Evolutionary conservation across 129 eudicot species (phyloP).

Genomic region (Helichrysum umbraculigerum): DNA sequence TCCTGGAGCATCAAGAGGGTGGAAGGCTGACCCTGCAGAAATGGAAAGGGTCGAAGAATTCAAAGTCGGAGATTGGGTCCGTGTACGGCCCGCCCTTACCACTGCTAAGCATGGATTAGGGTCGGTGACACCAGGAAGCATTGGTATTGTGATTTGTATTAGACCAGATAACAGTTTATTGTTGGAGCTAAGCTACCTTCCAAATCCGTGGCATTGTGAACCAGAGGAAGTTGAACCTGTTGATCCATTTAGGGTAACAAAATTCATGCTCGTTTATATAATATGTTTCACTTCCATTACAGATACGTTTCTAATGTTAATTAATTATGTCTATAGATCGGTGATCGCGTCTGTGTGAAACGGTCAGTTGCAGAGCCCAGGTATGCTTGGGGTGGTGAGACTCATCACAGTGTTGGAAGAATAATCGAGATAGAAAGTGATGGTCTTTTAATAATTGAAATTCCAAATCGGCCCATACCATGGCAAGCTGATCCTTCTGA

Average conservation of each 20-base stretch:
- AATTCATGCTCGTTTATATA: neutral
- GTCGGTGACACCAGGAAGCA: conserved; percentile 97
- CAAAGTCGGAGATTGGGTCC: conserved; percentile 99
- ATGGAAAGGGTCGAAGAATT: conserved; percentile 98
- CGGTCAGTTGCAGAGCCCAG: conserved; percentile 98
- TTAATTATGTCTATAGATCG: conserved; percentile 54
- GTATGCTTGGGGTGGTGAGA: conserved; percentile 99
- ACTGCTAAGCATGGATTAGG: conserved; percentile 98
- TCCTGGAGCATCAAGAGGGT: conserved; percentile 99
- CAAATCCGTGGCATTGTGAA: conserved; percentile 98
- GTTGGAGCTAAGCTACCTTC: conserved; percentile 94
- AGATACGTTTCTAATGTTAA: conserved; percentile 1
- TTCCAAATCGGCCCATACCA: conserved; percentile 90
- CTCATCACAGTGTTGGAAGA: conserved; percentile 97
- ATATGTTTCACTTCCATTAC: neutral
- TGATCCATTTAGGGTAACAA: conserved; percentile 78
- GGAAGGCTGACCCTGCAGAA: conserved; percentile 99
- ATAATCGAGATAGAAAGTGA: conserved; percentile 90
- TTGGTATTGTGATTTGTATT: conserved; percentile 86
- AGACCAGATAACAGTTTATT: conserved; percentile 91
- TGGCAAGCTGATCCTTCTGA: conserved; percentile 99
- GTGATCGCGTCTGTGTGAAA: conserved; percentile 95
- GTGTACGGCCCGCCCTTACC: conserved; percentile 92
- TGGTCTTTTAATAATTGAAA: conserved; percentile 92
- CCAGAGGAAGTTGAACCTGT: conserved; percentile 99